phyloP scores from a whole-genome alignment of 129 eudicot genomes.

The Artemisia tridentata region DNA sequence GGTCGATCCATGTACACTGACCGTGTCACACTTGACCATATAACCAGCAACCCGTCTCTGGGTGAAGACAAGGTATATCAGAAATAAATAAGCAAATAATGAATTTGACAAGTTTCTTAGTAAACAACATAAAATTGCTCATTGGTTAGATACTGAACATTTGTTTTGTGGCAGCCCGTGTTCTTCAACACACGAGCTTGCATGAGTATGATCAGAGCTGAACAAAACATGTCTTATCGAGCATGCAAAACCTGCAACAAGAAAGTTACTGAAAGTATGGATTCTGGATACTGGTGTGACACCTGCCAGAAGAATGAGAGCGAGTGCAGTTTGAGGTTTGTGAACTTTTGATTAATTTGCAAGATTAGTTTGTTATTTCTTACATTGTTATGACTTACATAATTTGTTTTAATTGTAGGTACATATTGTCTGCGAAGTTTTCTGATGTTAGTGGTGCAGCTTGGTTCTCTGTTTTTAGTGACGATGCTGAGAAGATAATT shows the following conservation, averaged over 20 bases:
- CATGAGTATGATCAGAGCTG: constrained; percentile 69
- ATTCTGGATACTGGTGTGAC: constrained; percentile 94
- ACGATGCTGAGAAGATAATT: constrained; percentile 72
- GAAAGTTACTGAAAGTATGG: constrained; percentile 83
- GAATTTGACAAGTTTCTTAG: neutral
- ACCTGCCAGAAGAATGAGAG: constrained; percentile 72
- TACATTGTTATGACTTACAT: neutral
- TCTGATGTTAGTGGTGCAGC: constrained; percentile 89
- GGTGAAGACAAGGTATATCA: constrained; percentile 85
- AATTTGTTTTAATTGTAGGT: constrained; percentile 38
- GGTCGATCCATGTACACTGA: constrained; percentile 71
- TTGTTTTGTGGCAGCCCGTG: constrained; percentile 55
- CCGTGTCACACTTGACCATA: constrained; percentile 61
- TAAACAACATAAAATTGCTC: neutral
- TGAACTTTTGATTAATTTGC: neutral
- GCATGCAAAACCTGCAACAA: constrained; percentile 95
- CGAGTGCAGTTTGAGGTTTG: constrained; percentile 75
- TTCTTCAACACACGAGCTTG: constrained; percentile 61
- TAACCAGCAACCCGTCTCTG: constrained; percentile 63
- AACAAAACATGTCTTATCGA: constrained; percentile 82
- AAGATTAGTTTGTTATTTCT: neutral
- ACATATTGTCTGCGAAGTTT: constrained; percentile 67
- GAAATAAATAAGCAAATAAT: neutral
- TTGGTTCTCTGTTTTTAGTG: constrained; percentile 70
- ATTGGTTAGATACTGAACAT: neutral